These are phyloP conservation scores for Neofusicoccum ribis DNA, from an alignment of 2,329 filamentous ascomycete genomes.

Conservation along the genomic window DNA sequence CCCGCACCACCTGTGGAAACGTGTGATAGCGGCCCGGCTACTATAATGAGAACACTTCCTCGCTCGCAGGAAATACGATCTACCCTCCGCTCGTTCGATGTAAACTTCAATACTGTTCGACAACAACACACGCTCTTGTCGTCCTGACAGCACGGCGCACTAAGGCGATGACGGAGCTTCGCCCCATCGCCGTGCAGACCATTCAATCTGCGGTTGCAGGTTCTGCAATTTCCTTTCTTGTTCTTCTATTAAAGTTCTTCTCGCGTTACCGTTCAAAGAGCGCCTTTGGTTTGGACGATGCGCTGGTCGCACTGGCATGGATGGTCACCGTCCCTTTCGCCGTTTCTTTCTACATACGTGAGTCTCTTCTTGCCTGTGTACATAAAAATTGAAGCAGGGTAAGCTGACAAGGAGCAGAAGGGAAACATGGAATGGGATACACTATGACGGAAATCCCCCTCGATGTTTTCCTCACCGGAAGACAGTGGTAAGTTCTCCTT, in stretches of 20 bases:
- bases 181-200: background rate
- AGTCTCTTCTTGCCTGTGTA: background rate
- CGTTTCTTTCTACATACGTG: slow-evolving; percentile 11
- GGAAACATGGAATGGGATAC: slow-evolving; percentile 33
- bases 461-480: background rate
- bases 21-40: background rate
- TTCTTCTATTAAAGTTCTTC: background rate
- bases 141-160: background rate
- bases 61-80: background rate
- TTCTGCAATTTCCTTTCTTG: background rate
- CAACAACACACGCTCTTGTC: background rate
- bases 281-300: slow-evolving; percentile 3
- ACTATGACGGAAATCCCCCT: slow-evolving; percentile 22
- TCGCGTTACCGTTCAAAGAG: slow-evolving; percentile 2
- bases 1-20: background rate
- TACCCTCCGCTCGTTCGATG: background rate
- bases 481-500: background rate
- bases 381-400: background rate
- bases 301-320: background rate
- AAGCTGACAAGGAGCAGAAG: slow-evolving; percentile 21
- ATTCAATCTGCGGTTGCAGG: background rate
- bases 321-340: background rate
- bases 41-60: slow-evolving; percentile 1
- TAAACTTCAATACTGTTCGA: background rate
- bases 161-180: slow-evolving; percentile 2